Base-by-base conservation (phyloP, 2,329 filamentous ascomycete species). In the Pseudocercospora macadamiae region DNA sequence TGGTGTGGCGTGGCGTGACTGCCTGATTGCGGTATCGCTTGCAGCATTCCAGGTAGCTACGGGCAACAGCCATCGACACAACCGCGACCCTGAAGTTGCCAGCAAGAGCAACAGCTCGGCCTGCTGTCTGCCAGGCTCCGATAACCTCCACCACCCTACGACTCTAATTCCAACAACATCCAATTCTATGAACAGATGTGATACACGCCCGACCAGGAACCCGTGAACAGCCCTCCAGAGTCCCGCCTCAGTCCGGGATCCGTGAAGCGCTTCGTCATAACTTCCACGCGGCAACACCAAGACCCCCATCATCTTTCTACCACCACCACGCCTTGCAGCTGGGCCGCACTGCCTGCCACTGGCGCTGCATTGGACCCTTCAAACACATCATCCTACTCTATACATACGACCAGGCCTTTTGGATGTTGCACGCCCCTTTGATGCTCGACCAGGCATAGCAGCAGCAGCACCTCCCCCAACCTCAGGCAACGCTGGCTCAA, bases 401-500 rank as follows among this genome's bases (percentile, higher is more conserved):
- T 49, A 37, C 48, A 57, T 47, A 30, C 42, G 54, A 58, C 57
- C 54, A 55, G 47, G 49, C 51, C 54, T 16, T 51, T 56, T 58
- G 57, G 51, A 28, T 30, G 14, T 19, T 28, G 45, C 25, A 32
- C 14, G 23, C 51, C 55, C 54, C 59, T 60, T 61, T 59, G 60
- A 64, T 61, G 60, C 57, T 30, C 48, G 34, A 57, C 45, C 59
- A 57, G 53, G 58, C 54, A 19, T 55, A 59, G 47, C 60, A 58
- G 28, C 37, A 48, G 14, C 25, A 25, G n/a, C 36, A 12, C 5
- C 42, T 47, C 39, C 25, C 36, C 60, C 55, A 54, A 56, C 60
- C 58, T 57, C 62, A 63, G 62, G 64, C 64, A 63, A 32, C 61
- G 52, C 54, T 51, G 54, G 37, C 54, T 57, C 52, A 39, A 53